Conservation (phyloP, 352 stramenopile species). For the Globisporangium polare region DNA sequence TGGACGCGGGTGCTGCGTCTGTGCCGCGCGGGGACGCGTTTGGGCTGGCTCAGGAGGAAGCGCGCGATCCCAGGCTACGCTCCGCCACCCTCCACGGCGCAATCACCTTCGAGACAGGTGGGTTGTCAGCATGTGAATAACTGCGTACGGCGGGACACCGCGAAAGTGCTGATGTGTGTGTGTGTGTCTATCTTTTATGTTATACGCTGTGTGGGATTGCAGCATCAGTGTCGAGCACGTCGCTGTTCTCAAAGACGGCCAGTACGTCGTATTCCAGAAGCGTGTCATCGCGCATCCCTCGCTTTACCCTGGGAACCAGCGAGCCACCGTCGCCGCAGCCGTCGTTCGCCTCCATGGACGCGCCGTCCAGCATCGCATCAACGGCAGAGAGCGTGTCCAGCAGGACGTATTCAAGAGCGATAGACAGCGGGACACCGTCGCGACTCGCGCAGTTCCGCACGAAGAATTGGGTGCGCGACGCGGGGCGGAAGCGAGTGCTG, state of each 20-base stretch:
- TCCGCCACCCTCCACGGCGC: not conserved
- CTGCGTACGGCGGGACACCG: not conserved
- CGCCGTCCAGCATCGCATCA: not conserved
- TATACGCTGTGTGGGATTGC: not conserved
- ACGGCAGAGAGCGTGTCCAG: conserved; percentile 5
- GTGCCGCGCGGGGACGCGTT: not conserved
- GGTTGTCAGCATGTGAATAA: not conserved
- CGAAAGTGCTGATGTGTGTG: not conserved
- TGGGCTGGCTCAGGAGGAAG: not conserved
- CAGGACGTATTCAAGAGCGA: not conserved
- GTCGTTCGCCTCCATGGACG: not conserved
- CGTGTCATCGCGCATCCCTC: conserved; percentile 7
- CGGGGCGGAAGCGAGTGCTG: conserved; percentile 14
- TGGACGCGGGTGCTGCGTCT: not conserved
- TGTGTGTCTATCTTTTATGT: not conserved
- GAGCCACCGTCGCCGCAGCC: conserved; percentile 2
- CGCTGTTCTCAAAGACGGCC: not conserved
- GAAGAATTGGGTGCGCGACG: conserved; percentile 16
- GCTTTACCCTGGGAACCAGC: not conserved
- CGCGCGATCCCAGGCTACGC: not conserved
- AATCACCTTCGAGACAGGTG: not conserved
- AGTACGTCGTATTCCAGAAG: not conserved
- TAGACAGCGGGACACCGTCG: conserved; percentile 15
- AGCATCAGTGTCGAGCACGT: not conserved
- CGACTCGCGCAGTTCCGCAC: conserved; percentile 17